Evolutionary conservation across 139 green algal species (phyloP), one percentile per base, ranked within the genome.

Genomic region (Microglena sp.): DNA sequence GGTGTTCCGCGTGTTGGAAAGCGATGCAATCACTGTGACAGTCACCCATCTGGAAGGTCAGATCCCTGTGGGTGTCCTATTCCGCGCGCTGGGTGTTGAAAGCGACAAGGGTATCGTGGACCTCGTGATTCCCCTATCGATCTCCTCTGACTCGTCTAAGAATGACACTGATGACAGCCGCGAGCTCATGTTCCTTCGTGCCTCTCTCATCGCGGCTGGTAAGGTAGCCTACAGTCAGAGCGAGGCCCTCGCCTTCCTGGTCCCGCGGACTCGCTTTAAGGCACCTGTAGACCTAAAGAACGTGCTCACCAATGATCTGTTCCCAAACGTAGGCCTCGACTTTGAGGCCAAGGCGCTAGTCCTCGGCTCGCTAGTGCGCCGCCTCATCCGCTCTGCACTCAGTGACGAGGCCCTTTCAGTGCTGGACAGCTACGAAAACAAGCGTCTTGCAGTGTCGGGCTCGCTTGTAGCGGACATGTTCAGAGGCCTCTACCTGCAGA

Each of bases 21-120:
- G 76, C 58, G 95, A 88, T 26, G 76, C 87, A 55, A 90, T 96
- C 71, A 92, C 86, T 40, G 50, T 69, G 8, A 87, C 82, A 57
- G 72, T 93, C 8, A 66, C 79, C 24, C 91, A 92, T 68, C 11
- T 69, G 24, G 55, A 95, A 94, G 63, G 82, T 86, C 58, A 60
- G 63, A 67, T 70, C 76, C 62, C 62, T 46, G 77, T 94, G 7
- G 70, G 85, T 32, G 67, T 84, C 1, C 85, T 91, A 24, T 75
- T 96, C 66, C 84, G 85, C 34, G 90, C 88, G 1, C 95, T 96
- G 84, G 90, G 90, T 0, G 64, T 92, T n/a, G 83, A 93, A 66
- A 90, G 75, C 62, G 90, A 96, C 58, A 81, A 89, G 68, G 88
- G 55, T 45, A 69, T 69, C 60, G 18, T 74, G 27, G 4, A 27